phyloP scores from a whole-genome alignment of 192 early-diverging fungal genomes.

The Entomortierella parvispora region DNA sequence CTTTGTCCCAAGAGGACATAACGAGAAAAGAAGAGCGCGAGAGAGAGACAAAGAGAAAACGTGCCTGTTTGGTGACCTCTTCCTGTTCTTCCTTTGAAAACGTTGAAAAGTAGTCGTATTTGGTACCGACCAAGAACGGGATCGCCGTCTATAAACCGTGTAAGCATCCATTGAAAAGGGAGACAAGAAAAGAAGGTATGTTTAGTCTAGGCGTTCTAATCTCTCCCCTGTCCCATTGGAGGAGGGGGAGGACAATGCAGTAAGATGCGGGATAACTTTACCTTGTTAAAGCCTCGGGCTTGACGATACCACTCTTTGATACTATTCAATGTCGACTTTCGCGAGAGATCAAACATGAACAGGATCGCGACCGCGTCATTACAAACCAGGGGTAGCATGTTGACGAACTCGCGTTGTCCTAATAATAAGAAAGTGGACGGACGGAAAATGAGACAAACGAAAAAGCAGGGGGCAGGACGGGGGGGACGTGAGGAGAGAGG shows the following conservation, averaged over 20 bases:
- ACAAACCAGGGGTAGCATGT: conserved; percentile 97
- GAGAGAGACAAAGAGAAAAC: not conserved
- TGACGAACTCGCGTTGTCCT: conserved; percentile 97
- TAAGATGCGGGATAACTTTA: conserved; percentile 11
- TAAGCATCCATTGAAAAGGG: too few relatives aligned
- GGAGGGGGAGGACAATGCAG: conserved; percentile 1
- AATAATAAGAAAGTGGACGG: conserved; percentile 2
- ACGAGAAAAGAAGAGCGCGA: not conserved
- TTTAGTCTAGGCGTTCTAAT: not conserved
- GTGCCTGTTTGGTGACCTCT: conserved; percentile 90
- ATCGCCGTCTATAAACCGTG: conserved; percentile 90
- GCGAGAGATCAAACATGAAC: conserved; percentile 96
- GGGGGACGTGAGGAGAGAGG: too few relatives aligned
- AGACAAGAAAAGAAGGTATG: not conserved
- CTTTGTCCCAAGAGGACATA: not conserved
- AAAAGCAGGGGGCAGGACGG: too few relatives aligned
- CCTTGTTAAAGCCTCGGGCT: conserved; percentile 94
- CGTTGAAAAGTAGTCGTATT: conserved; percentile 93
- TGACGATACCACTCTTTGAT: conserved; percentile 98
- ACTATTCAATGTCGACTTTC: conserved; percentile 90
- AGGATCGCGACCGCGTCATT: conserved; percentile 95
- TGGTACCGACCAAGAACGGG: conserved; percentile 95
- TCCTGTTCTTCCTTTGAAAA: conserved; percentile 90
- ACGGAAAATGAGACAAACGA: not conserved
- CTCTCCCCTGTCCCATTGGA: not conserved